These are phyloP conservation scores for Platanus orientalis DNA, from an alignment of 164 flowering plant species.

Conservation along the genomic window DNA sequence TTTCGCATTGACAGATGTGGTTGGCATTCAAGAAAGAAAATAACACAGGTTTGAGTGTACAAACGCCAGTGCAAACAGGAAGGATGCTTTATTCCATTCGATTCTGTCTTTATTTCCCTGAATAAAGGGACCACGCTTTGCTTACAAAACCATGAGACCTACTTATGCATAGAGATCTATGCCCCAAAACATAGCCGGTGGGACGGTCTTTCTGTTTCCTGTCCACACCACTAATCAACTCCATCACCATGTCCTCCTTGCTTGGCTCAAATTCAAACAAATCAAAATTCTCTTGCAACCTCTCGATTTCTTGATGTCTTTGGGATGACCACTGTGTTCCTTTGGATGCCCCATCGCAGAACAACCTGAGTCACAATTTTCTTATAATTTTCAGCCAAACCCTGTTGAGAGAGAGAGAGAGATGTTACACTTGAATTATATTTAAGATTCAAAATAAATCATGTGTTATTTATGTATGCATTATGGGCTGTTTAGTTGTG, in stretches of 20 bases:
- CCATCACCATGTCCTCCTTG: constrained; percentile 84
- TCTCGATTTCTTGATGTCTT: constrained; percentile 69
- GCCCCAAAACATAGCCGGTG: constrained; percentile 90
- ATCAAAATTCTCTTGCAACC: constrained; percentile 68
- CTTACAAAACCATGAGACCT: too few species aligned
- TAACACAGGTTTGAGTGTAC: too few species aligned
- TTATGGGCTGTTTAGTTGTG: too few species aligned
- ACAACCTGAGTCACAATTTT: constrained; percentile 70
- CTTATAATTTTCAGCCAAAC: constrained; percentile 64
- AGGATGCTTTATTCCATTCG: too few species aligned
- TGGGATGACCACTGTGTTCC: constrained; percentile 76
- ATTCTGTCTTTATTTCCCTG: too few species aligned
- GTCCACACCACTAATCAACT: constrained; percentile 51
- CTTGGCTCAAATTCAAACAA: constrained; percentile 73
- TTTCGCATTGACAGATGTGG: too few species aligned
- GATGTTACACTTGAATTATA: too few species aligned
- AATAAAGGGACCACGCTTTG: too few species aligned
- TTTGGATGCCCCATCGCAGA: constrained; percentile 90
- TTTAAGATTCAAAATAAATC: too few species aligned
- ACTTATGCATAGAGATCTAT: constrained; percentile 57
- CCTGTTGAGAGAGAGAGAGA: constrained; percentile 34
- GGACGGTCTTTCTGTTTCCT: constrained; percentile 59
- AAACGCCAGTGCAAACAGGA: too few species aligned
- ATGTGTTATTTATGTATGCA: too few species aligned
- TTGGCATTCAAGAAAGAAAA: too few species aligned